phyloP scores from a whole-genome alignment of 2,329 filamentous ascomycete species.

The Metarhizium anisopliae region DNA sequence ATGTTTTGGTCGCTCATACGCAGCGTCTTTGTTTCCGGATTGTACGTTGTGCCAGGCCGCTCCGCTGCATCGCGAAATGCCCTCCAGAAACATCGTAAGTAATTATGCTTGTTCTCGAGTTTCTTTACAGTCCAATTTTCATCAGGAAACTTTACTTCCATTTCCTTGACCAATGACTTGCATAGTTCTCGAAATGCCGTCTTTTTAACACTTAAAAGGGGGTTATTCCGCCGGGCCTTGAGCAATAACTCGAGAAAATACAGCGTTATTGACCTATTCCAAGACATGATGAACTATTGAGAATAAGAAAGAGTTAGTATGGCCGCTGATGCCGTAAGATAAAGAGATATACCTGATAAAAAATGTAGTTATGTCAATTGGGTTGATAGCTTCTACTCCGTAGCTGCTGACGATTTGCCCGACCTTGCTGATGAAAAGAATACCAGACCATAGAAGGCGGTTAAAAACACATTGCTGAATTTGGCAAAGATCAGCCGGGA shows the following conservation, averaged over 20 bases:
- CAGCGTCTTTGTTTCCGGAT: background rate
- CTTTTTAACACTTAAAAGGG: background rate
- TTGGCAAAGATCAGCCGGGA: background rate
- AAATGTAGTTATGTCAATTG: background rate
- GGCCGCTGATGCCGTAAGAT: background rate
- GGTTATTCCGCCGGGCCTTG: background rate
- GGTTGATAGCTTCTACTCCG: background rate
- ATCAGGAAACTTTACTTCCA: background rate
- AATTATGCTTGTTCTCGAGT: background rate
- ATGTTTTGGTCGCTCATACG: background rate
- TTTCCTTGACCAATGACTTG: background rate
- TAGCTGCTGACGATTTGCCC: background rate
- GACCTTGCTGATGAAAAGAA: background rate
- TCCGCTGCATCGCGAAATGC: background rate
- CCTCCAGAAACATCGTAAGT: background rate
- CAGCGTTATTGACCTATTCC: background rate
- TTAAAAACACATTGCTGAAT: background rate
- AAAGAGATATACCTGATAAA: background rate
- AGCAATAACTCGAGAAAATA: background rate
- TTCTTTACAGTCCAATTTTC: background rate
- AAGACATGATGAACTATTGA: background rate
- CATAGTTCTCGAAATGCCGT: background rate
- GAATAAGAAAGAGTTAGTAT: background rate
- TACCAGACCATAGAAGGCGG: background rate
- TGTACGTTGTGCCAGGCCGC: background rate